Conservation (phyloP, 805 yeast genomes). For the Saccharomycopsis javanensis region DNA sequence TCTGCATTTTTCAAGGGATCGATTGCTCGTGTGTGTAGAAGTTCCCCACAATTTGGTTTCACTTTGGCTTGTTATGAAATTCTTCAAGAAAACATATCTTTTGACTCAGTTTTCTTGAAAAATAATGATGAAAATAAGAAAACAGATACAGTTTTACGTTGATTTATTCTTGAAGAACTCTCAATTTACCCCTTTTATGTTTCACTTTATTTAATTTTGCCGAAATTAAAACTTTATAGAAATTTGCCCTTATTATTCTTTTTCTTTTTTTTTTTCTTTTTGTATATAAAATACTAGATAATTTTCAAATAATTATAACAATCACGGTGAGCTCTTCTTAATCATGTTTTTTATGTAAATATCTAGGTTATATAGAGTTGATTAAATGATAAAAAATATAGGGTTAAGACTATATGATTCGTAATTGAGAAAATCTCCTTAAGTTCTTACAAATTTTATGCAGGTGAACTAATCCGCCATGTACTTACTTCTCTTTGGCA, state of each 20-base stretch:
- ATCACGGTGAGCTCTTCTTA: too few relatives aligned
- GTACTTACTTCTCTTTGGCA: too few relatives aligned
- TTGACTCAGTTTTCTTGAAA: slow-evolving; percentile 26
- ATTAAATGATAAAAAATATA: too few relatives aligned
- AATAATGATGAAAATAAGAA: background rate
- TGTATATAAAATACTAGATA: too few relatives aligned
- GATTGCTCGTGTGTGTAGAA: slow-evolving; percentile 84
- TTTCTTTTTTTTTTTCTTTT: background rate
- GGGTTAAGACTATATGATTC: too few relatives aligned
- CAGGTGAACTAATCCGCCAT: too few relatives aligned
- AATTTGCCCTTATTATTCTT: background rate
- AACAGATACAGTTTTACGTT: background rate
- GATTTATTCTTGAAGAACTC: background rate
- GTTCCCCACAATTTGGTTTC: slow-evolving; percentile 97
- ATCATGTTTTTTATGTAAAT: too few relatives aligned
- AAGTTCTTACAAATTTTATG: too few relatives aligned
- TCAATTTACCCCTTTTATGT: background rate
- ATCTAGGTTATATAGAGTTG: too few relatives aligned
- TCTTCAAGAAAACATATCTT: slow-evolving; percentile 70
- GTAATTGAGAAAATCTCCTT: too few relatives aligned
- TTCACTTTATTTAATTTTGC: background rate
- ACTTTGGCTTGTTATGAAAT: slow-evolving; percentile 96
- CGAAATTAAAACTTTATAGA: background rate
- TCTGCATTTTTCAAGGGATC: slow-evolving; percentile 93
- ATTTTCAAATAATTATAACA: too few relatives aligned